phyloP scores from a whole-genome alignment of 352 stramenopile species.

The Aphanomyces invadans region DNA sequence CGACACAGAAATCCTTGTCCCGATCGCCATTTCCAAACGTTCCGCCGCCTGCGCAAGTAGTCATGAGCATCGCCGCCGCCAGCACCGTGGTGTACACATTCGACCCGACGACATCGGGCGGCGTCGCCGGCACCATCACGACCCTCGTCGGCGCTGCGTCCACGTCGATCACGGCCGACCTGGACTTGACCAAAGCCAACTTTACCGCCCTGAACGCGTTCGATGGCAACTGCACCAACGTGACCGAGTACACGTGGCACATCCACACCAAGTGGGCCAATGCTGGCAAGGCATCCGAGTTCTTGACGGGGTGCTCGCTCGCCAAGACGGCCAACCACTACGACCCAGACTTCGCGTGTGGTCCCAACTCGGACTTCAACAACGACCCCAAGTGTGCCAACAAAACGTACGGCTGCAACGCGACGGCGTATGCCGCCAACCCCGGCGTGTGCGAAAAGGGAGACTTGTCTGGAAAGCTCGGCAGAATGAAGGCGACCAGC shows the following conservation, averaged over 20 bases:
- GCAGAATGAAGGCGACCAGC: constrained; percentile 16
- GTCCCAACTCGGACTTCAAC: constrained; percentile 26
- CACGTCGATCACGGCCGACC: constrained; percentile 23
- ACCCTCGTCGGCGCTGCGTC: neutral
- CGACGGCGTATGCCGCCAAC: constrained; percentile 15
- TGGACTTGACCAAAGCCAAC: constrained; percentile 25
- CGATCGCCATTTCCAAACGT: too few species aligned
- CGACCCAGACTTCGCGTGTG: constrained; percentile 27
- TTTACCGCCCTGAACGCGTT: constrained; percentile 11
- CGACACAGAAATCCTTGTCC: too few species aligned
- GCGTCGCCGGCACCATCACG: neutral
- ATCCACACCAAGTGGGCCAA: constrained; percentile 29
- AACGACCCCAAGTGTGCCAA: constrained; percentile 8
- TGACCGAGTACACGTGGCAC: constrained; percentile 27
- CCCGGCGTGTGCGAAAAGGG: constrained; percentile 23
- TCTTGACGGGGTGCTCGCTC: constrained; percentile 18
- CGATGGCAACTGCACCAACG: constrained; percentile 28
- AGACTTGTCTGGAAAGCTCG: constrained; percentile 30
- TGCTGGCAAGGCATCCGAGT: constrained; percentile 22
- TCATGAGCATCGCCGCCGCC: neutral
- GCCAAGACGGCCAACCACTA: constrained; percentile 28
- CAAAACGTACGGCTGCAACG: constrained; percentile 26
- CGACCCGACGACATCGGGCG: neutral
- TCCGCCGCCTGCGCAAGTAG: too few species aligned
- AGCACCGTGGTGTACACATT: neutral